Percentiles rank a stretch among this genome's conserved stretches.
These are phyloP conservation scores for Russula compacta DNA, from an alignment of 768 basidiomycete species.

Conservation along the genomic window DNA sequence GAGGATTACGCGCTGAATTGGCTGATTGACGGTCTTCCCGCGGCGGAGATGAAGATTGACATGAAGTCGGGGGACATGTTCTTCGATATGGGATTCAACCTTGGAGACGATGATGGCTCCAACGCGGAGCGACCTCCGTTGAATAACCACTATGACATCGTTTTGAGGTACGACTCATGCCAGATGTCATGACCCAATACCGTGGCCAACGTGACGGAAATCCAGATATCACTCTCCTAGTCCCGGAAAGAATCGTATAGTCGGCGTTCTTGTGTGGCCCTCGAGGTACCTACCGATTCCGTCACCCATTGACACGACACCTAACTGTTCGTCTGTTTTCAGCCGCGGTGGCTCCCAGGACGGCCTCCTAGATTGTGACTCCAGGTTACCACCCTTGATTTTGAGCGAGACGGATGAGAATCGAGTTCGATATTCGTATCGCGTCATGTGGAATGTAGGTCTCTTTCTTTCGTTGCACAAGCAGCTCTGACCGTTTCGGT, in stretches of 20 bases:
- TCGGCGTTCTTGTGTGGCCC: constrained; percentile 88
- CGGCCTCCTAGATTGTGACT: constrained; percentile 43
- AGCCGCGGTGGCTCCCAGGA: constrained; percentile 61
- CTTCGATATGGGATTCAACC: constrained; percentile 89
- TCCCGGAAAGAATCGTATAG: constrained; percentile 68
- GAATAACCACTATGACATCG: constrained; percentile 91
- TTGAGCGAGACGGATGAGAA: constrained; percentile 55
- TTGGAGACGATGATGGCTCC: constrained; percentile 62
- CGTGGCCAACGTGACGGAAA: constrained; percentile 7
- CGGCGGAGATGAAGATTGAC: constrained; percentile 87
- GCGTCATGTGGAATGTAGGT: constrained; percentile 77
- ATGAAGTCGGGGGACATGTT: constrained; percentile 72
- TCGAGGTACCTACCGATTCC: constrained; percentile 28
- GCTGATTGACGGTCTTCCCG: constrained; percentile 90
- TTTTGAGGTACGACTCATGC: constrained; percentile 45
- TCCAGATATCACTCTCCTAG: constrained; percentile 72
- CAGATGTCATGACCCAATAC: not conserved
- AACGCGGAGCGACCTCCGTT: constrained; percentile 55
- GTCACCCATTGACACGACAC: not conserved
- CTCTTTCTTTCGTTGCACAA: not conserved
- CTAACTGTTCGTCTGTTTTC: not conserved
- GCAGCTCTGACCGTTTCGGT: not conserved
- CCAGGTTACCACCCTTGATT: constrained; percentile 38
- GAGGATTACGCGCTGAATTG: constrained; percentile 94
- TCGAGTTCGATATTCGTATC: constrained; percentile 76